Evolutionary conservation across 2,329 filamentous ascomycete genomes (phyloP).

Genomic region (Ceratocystis lukuohia): DNA sequence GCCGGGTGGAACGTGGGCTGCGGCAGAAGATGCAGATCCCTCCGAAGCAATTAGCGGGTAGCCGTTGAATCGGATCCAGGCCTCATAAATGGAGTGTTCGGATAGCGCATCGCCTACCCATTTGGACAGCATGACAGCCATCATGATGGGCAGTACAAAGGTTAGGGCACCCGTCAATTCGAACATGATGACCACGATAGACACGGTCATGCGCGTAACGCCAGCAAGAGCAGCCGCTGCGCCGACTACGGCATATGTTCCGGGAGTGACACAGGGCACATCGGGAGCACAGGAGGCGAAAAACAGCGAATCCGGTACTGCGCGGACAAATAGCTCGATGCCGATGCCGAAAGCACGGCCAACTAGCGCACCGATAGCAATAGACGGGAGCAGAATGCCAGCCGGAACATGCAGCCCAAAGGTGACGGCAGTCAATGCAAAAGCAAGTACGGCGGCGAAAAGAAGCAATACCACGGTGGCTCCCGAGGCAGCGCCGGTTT

Average conservation of each 20-base stretch:
- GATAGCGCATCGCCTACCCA: slow-evolving; percentile 97
- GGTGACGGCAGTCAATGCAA: slow-evolving; percentile 72
- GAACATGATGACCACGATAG: slow-evolving; percentile 98
- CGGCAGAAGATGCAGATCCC: slow-evolving; percentile 45
- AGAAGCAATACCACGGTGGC: slow-evolving; percentile 71
- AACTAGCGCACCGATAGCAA: slow-evolving; percentile 85
- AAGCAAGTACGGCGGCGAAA: slow-evolving; percentile 68
- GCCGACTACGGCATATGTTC: slow-evolving; percentile 91
- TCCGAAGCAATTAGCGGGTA: slow-evolving; percentile 93
- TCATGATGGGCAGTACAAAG: slow-evolving; percentile 97
- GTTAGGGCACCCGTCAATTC: slow-evolving; percentile 92
- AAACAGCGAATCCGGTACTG: slow-evolving; percentile 53
- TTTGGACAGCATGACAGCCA: slow-evolving; percentile 94
- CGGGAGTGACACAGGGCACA: slow-evolving; percentile 76
- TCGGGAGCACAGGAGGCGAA: slow-evolving; percentile 78
- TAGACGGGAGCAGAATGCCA: slow-evolving; percentile 88
- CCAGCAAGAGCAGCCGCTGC: slow-evolving; percentile 89
- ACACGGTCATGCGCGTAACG: slow-evolving; percentile 91
- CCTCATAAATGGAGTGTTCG: slow-evolving; percentile 87
- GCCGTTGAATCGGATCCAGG: slow-evolving; percentile 91
- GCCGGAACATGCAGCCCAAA: slow-evolving; percentile 92
- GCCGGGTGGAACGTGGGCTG: slow-evolving; percentile 63
- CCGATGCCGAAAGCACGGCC: slow-evolving; percentile 81
- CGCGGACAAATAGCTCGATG: slow-evolving; percentile 75
- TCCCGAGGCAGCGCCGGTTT: slow-evolving; percentile 42